A percentile compares a stretch with the other conserved stretches of the same genome.
Evolutionary conservation across 2,329 filamentous ascomycete genomes (phyloP).

Genomic region (Colletotrichum karsti): DNA sequence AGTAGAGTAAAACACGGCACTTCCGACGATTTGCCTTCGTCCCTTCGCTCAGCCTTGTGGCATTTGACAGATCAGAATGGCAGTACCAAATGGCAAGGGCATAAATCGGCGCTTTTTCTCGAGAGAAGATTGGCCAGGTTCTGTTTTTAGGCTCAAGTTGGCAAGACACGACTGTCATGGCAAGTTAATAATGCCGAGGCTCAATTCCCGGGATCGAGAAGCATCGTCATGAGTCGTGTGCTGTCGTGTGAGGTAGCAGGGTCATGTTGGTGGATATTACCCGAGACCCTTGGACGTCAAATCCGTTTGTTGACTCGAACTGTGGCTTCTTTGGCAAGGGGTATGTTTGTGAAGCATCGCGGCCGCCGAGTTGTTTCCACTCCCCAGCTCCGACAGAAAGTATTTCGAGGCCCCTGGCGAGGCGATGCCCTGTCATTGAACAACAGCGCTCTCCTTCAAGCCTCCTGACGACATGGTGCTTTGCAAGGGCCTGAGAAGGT

Average conservation of each 20-base stretch:
- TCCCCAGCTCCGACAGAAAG: neutral
- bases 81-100: neutral
- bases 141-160: neutral
- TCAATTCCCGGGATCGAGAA: neutral
- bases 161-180: neutral
- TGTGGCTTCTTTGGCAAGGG: neutral
- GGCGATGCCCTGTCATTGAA: neutral
- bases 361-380: neutral
- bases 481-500: neutral
- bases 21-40: neutral
- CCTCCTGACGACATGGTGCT: neutral
- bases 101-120: neutral
- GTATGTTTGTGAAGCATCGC: slow-evolving; percentile 1
- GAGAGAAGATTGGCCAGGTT: neutral
- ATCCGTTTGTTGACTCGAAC: neutral
- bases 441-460: neutral
- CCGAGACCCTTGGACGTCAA: neutral
- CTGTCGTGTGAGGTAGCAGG: neutral
- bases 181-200: neutral
- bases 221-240: slow-evolving; percentile 24
- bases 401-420: neutral
- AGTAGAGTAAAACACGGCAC: neutral
- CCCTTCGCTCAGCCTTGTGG: slow-evolving; percentile 1
- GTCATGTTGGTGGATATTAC: slow-evolving; percentile 1
- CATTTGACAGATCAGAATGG: slow-evolving; percentile 1